Percentiles rank a stretch among this genome's conserved stretches.
phyloP scores from a whole-genome alignment of 495 filamentous ascomycete species.

The Pseudomonodictys pantanalensis region DNA sequence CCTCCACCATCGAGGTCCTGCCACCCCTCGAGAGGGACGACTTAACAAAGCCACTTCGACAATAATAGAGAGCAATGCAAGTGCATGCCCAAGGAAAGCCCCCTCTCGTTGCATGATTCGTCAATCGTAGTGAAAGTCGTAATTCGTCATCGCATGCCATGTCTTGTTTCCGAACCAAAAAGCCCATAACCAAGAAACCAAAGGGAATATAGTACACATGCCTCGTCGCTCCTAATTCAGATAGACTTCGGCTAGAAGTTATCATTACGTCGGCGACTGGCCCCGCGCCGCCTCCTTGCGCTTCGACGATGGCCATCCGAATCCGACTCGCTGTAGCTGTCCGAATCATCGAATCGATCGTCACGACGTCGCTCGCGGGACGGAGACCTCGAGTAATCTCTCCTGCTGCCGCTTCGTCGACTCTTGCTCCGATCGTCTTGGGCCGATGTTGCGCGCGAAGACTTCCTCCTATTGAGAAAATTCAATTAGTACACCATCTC shows the following conservation, averaged over 20 bases:
- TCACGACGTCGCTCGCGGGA: slow-evolving; percentile 6
- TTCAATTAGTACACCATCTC: slow-evolving; percentile 14
- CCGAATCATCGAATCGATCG: slow-evolving; percentile 1
- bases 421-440: not conserved
- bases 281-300: not conserved
- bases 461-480: slow-evolving; percentile 14
- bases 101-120: too few species aligned
- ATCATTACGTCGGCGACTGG: not conserved
- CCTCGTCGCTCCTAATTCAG: not conserved
- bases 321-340: slow-evolving; percentile 18
- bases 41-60: too few species aligned
- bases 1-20: too few species aligned
- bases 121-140: too few species aligned
- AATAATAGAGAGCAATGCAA: too few species aligned
- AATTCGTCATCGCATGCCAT: too few species aligned
- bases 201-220: not conserved
- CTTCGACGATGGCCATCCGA: slow-evolving; percentile 12
- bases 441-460: not conserved
- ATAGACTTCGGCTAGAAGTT: too few species aligned
- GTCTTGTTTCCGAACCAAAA: too few species aligned
- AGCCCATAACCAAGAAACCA: not conserved
- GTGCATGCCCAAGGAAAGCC: too few species aligned
- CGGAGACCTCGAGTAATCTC: slow-evolving; percentile 7
- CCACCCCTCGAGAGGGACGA: too few species aligned
- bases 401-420: not conserved